Evolutionary conservation across 2,329 filamentous ascomycete species (phyloP).

Genomic region (Stylonectria norvegica): DNA sequence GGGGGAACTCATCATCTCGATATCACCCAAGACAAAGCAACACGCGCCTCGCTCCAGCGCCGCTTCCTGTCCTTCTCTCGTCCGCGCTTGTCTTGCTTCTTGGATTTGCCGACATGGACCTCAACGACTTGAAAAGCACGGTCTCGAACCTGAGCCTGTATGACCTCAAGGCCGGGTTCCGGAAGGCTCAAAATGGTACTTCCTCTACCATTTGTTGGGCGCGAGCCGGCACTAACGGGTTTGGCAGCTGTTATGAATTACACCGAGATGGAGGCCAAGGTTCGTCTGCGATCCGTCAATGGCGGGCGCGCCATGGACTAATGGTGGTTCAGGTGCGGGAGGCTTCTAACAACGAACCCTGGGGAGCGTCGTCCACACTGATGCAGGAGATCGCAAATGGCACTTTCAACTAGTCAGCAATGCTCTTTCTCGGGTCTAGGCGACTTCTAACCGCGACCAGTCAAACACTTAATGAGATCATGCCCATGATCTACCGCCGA

Average conservation of each 20-base stretch:
- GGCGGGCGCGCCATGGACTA: slow-evolving; percentile 11
- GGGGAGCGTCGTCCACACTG: slow-evolving; percentile 77
- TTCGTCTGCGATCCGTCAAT: slow-evolving; percentile 27
- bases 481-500: slow-evolving; percentile 99
- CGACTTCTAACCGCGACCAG: slow-evolving; percentile 44
- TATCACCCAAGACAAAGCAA: slow-evolving; percentile 9
- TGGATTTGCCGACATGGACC: slow-evolving; percentile 63
- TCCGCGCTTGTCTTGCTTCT: slow-evolving; percentile 9
- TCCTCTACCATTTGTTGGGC: slow-evolving; percentile 8
- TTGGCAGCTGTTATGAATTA: slow-evolving; percentile 92
- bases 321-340: slow-evolving; percentile 69
- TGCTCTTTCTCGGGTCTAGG: slow-evolving; percentile 14
- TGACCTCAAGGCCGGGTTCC: slow-evolving; percentile 90
- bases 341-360: slow-evolving; percentile 98
- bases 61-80: slow-evolving; percentile 2
- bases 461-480: slow-evolving; percentile 96
- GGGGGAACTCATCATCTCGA: slow-evolving; percentile 22
- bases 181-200: slow-evolving; percentile 94
- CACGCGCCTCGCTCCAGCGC: not conserved
- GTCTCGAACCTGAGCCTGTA: slow-evolving; percentile 92
- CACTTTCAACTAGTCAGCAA: slow-evolving; percentile 90
- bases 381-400: slow-evolving; percentile 99
- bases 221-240: slow-evolving; percentile 27
- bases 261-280: slow-evolving; percentile 83
- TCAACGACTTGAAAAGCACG: slow-evolving; percentile 78